Conservation (phyloP, 2,329 filamentous ascomycete species). For the Pestalotiopsis fici region DNA sequence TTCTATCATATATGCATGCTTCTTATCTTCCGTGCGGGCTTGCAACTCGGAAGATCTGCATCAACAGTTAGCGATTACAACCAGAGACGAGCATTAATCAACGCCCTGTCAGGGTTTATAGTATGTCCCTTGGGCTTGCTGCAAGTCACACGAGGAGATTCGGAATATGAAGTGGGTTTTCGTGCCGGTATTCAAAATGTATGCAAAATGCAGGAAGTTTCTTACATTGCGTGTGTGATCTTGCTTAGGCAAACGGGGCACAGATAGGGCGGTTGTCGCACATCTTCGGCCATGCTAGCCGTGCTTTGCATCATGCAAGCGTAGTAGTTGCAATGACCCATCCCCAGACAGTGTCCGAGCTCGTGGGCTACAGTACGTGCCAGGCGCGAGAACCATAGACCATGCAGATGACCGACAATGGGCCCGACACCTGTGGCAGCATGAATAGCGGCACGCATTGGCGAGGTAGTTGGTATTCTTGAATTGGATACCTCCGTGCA, state of each 20-base stretch:
- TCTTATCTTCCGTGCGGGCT: slow-evolving; percentile 15
- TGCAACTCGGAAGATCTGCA: slow-evolving; percentile 19
- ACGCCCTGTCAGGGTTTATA: neutral
- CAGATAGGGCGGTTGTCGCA: slow-evolving; percentile 62
- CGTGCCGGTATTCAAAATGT: neutral
- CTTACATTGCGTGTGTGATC: slow-evolving; percentile 34
- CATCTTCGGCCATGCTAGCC: slow-evolving; percentile 56
- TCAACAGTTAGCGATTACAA: neutral
- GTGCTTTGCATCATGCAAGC: slow-evolving; percentile 67
- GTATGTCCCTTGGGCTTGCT: neutral
- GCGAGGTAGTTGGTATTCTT: slow-evolving; percentile 12
- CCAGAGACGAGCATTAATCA: neutral
- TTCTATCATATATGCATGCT: slow-evolving; percentile 26
- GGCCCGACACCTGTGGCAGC: slow-evolving; percentile 20
- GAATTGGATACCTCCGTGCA: neutral
- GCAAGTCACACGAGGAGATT: neutral
- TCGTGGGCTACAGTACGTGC: slow-evolving; percentile 65
- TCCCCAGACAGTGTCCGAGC: slow-evolving; percentile 66
- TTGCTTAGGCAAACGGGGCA: slow-evolving; percentile 63
- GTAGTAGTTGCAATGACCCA: slow-evolving; percentile 67
- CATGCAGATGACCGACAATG: slow-evolving; percentile 27
- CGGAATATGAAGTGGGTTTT: neutral
- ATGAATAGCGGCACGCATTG: slow-evolving; percentile 36
- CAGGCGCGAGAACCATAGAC: slow-evolving; percentile 58
- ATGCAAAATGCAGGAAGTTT: neutral